Percentiles rank a stretch among this genome's conserved stretches.
These are phyloP conservation scores for Trifolium dubium DNA, from an alignment of 306 rosid species.

Conservation along the genomic window DNA sequence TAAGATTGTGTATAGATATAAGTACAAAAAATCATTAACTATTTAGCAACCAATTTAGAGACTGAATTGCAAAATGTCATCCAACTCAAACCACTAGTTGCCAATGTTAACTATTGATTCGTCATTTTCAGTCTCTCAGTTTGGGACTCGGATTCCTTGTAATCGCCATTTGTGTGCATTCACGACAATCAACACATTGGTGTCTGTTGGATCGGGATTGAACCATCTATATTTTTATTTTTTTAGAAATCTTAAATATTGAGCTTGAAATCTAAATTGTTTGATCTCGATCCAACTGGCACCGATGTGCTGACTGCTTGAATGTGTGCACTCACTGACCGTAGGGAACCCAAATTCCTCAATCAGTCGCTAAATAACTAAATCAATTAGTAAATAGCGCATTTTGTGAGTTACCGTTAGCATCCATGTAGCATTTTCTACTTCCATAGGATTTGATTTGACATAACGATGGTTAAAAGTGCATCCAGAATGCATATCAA, in stretches of 20 bases:
- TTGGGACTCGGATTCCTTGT: neutral
- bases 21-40: neutral
- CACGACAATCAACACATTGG: neutral
- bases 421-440: constrained; percentile 91
- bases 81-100: neutral
- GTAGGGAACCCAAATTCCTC: neutral
- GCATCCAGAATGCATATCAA: constrained; percentile 85
- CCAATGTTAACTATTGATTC: neutral
- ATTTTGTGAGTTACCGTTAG: constrained; percentile 50
- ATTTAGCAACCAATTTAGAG: neutral
- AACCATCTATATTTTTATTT: too few relatives aligned
- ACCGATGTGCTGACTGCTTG: neutral
- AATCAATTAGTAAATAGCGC: neutral
- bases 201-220: too few relatives aligned
- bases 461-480: constrained; percentile 86
- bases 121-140: neutral
- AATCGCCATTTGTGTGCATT: neutral
- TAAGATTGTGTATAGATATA: neutral
- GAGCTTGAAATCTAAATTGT: too few relatives aligned
- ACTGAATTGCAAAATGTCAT: neutral
- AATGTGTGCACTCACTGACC: neutral
- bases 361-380: neutral
- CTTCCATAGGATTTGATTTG: constrained; percentile 79
- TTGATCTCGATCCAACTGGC: neutral
- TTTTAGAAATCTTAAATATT: too few relatives aligned